phyloP scores from a whole-genome alignment of 129 eudicot genomes.

The Lactuca saligna region DNA sequence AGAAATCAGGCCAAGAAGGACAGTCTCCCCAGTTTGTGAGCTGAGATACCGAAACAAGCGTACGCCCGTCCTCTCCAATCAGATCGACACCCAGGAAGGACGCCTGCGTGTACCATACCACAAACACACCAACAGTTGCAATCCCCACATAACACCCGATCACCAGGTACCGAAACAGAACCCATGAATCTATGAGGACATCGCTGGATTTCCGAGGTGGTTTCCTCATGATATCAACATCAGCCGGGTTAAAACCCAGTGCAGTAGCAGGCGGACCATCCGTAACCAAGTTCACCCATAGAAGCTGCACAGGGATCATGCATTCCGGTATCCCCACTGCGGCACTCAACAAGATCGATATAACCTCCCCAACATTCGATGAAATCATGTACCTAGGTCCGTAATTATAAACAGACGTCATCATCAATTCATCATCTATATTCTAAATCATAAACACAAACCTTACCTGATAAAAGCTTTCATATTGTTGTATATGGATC shows the following conservation, averaged over 20 bases:
- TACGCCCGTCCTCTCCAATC: slow-evolving; percentile 56
- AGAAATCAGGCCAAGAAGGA: slow-evolving; percentile 62
- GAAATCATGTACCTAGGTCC: slow-evolving; percentile 83
- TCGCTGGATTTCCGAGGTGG: slow-evolving; percentile 84
- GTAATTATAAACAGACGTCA: no score
- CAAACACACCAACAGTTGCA: slow-evolving; percentile 81
- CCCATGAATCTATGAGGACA: slow-evolving; percentile 72
- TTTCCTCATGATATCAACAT: slow-evolving; percentile 79
- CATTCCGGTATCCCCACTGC: slow-evolving; percentile 91
- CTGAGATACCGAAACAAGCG: slow-evolving; percentile 71
- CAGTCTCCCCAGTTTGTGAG: slow-evolving; percentile 81
- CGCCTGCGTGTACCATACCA: slow-evolving; percentile 79
- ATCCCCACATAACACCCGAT: slow-evolving; percentile 83
- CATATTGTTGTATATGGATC: slow-evolving; percentile 84
- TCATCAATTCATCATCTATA: no score
- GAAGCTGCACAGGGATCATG: slow-evolving; percentile 84
- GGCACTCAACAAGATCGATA: slow-evolving; percentile 78
- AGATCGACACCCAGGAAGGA: slow-evolving; percentile 76
- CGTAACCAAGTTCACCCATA: slow-evolving; percentile 87
- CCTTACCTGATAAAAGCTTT: slow-evolving; percentile 79
- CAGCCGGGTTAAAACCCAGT: slow-evolving; percentile 86
- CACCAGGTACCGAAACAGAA: slow-evolving; percentile 82
- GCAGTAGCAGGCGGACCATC: slow-evolving; percentile 98
- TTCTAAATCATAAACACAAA: no score
- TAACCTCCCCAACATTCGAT: slow-evolving; percentile 85